Conservation (phyloP, 176 grass and related monocot species). For the Oryza longistaminata region DNA sequence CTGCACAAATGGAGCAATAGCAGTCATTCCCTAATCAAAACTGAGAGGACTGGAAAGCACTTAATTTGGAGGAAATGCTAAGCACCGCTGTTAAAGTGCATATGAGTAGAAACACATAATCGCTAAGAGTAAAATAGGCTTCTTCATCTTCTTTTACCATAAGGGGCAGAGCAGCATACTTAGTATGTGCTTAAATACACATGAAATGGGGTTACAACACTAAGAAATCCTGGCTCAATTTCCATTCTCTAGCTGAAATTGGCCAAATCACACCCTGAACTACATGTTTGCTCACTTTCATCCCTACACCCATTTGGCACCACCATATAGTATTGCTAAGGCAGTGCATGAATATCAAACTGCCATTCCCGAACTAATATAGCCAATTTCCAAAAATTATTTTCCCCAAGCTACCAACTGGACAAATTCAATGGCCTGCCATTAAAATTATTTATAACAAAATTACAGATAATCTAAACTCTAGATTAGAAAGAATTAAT, state of each 20-base stretch:
- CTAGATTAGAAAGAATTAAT: not conserved
- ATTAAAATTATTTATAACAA: not conserved
- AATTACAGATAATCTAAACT: not conserved
- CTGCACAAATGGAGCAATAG: slow-evolving; percentile 48
- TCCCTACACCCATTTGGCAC: not conserved
- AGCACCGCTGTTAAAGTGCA: slow-evolving; percentile 2
- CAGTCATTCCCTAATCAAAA: slow-evolving; percentile 13
- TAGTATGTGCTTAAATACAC: not conserved
- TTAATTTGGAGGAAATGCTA: not conserved
- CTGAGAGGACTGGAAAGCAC: not conserved
- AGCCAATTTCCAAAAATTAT: not conserved
- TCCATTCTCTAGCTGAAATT: not conserved
- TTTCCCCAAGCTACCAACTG: not conserved
- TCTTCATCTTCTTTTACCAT: not conserved
- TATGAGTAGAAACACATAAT: not conserved
- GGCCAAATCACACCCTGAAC: not conserved
- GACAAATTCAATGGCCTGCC: not conserved
- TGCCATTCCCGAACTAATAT: not conserved
- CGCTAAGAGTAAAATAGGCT: not conserved
- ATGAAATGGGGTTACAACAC: not conserved
- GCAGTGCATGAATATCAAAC: too few relatives aligned
- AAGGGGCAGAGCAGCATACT: not conserved
- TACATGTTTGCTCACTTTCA: not conserved
- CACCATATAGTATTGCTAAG: not conserved
- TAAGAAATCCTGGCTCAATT: not conserved